Evolutionary conservation across 2,329 filamentous ascomycete genomes (phyloP).

Genomic region (Penicillium sp.): DNA sequence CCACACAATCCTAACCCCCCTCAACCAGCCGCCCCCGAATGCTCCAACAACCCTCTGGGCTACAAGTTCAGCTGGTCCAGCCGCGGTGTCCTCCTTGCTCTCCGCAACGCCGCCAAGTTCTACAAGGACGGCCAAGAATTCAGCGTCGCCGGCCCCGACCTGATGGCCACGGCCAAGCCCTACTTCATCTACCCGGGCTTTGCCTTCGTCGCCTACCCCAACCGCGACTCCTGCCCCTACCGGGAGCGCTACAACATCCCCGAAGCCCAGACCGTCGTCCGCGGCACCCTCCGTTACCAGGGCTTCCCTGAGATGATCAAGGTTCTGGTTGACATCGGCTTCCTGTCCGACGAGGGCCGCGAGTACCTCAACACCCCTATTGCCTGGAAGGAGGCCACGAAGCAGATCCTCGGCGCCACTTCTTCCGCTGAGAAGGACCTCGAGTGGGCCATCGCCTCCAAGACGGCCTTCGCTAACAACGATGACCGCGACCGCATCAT

Average conservation of each 20-base stretch:
- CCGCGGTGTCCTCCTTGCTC: constrained; percentile 76
- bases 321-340: constrained; percentile 78
- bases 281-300: constrained; percentile 74
- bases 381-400: constrained; percentile 76
- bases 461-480: constrained; percentile 60
- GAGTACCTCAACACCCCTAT: constrained; percentile 56
- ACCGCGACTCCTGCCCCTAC: constrained; percentile 61
- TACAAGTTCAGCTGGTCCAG: constrained; percentile 53
- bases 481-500: constrained; percentile 64
- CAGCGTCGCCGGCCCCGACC: constrained; percentile 51
- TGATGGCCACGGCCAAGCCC: constrained; percentile 81
- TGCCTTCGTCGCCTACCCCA: constrained; percentile 84
- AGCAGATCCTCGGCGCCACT: constrained; percentile 62
- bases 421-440: constrained; percentile 62
- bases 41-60: constrained; percentile 77
- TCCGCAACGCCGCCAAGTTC: constrained; percentile 75
- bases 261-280: constrained; percentile 77
- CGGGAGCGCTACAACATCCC: constrained; percentile 83
- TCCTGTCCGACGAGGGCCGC: constrained; percentile 73
- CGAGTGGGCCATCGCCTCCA: constrained; percentile 61
- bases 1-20: no score
- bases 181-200: constrained; percentile 86
- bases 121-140: constrained; percentile 36
- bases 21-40: constrained; percentile 62
- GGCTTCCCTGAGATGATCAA: constrained; percentile 89